Evolutionary conservation across 495 filamentous ascomycete species (phyloP).

Genomic region (Penicillium paxilli): DNA sequence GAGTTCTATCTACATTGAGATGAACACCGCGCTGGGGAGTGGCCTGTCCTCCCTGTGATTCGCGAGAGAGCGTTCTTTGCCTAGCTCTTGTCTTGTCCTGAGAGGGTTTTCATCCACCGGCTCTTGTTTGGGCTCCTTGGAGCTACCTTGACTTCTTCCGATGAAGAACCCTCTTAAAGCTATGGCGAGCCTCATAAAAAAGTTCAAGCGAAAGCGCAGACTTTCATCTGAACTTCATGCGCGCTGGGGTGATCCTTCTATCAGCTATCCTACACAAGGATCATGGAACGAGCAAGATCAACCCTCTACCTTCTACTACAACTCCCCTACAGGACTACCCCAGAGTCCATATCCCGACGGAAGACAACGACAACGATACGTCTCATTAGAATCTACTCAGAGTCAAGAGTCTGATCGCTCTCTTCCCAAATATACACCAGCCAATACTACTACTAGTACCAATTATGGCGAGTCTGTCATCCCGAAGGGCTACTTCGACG

Average conservation of each 20-base stretch:
- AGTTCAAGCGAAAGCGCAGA: constrained; percentile 39
- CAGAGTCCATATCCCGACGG: constrained; percentile 2
- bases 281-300: constrained; percentile 45
- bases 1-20: constrained; percentile 16
- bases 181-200: constrained; percentile 40
- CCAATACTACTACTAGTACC: constrained; percentile 1
- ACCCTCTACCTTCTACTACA: constrained; percentile 16
- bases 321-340: neutral
- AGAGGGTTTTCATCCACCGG: neutral
- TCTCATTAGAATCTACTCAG: neutral
- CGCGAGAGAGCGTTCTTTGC: neutral
- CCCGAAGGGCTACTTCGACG: constrained; percentile 42
- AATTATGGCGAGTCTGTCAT: constrained; percentile 18
- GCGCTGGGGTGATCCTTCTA: constrained; percentile 45
- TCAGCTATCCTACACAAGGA: constrained; percentile 42
- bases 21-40: constrained; percentile 21
- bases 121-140: neutral
- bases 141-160: constrained; percentile 4
- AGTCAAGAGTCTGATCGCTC: neutral
- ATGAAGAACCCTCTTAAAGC: constrained; percentile 30
- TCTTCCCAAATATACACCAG: neutral
- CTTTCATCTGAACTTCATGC: constrained; percentile 42
- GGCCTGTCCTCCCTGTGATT: constrained; percentile 19
- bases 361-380: constrained; percentile 7
- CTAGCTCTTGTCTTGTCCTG: neutral